Conservation (phyloP, 1,139 yeast genomes). For the Suhomyces maxii region DNA sequence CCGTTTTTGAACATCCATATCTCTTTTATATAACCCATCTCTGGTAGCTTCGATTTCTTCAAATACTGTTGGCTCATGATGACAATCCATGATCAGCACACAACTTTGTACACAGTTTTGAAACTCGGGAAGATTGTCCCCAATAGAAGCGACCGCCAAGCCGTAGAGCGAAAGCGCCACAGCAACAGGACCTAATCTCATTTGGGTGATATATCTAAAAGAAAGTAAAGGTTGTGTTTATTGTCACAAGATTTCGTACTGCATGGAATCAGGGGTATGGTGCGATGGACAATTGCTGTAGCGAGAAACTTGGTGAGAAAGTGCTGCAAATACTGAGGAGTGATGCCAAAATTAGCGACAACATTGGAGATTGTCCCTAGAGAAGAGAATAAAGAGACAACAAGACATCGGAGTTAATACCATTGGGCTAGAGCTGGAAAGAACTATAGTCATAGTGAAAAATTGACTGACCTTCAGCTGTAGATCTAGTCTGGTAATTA, state of each 20-base stretch:
- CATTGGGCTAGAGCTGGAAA: too few relatives aligned
- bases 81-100: conserved; percentile 12
- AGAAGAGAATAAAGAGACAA: too few relatives aligned
- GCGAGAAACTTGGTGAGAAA: too few relatives aligned
- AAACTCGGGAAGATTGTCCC: conserved; percentile 20
- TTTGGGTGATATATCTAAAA: neutral
- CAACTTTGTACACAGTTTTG: conserved; percentile 17
- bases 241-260: neutral
- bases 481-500: too few relatives aligned
- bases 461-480: too few relatives aligned
- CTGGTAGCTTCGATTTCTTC: conserved; percentile 7
- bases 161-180: neutral
- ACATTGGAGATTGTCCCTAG: too few relatives aligned
- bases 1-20: neutral
- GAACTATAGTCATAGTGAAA: too few relatives aligned
- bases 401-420: too few relatives aligned
- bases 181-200: conserved; percentile 1
- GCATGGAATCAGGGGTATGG: neutral
- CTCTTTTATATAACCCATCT: neutral
- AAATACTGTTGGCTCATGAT: conserved; percentile 9
- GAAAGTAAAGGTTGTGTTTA: too few relatives aligned
- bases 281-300: too few relatives aligned
- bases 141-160: conserved; percentile 13
- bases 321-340: too few relatives aligned
- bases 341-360: too few relatives aligned